Evolutionary conservation across 129 eudicot genomes (phyloP), one percentile per base, ranked within the genome.

Genomic region (Gnaphalium uliginosum): DNA sequence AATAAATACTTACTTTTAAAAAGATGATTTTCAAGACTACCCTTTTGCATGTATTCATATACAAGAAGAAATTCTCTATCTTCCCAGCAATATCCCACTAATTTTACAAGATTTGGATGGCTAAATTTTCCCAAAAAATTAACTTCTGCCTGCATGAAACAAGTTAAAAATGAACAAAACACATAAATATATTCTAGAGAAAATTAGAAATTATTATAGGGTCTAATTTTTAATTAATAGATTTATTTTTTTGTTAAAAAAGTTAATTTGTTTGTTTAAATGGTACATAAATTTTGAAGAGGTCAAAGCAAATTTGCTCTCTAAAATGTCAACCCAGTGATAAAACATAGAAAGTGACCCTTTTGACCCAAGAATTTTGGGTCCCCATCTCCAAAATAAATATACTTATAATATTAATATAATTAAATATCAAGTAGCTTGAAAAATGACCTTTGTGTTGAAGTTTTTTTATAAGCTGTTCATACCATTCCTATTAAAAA

Each of bases 71-170:
- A 85, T 59, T 83, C 86, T 35, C 72, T 84, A 2, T 90, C 96
- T 62, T 87, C 96, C 86, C 90, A 87, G 54, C 96, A 90, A 26
- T 90, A 90, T 11, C 96, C 96, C 66, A 90, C 21, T 5, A 90
- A 68, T 73, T 74, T 90, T 0, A 90, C 96, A 13, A 90, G 86
- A 79, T 90, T 87, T 5, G 93, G 96, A 30, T 90, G 96, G 23
- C 85, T 75, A 24, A 88, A 90, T 58, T 88, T 90, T 4, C 96
- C 96, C 82, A 90, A 75, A 73, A 90, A 90, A 54, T 84, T 82
- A 8, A 90, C 90, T 74, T 90, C 96, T 25, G 93, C 87, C 96
- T 90, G 91, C 77, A 81, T 30, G 10, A 58, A 69, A 15, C 25
- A 68, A 53, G 8, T 14, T 14, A 24, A 1, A 59, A 39, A 0